Base-by-base conservation (phyloP, 2,329 filamentous ascomycete genomes). In the Fusarium caatingaense region DNA sequence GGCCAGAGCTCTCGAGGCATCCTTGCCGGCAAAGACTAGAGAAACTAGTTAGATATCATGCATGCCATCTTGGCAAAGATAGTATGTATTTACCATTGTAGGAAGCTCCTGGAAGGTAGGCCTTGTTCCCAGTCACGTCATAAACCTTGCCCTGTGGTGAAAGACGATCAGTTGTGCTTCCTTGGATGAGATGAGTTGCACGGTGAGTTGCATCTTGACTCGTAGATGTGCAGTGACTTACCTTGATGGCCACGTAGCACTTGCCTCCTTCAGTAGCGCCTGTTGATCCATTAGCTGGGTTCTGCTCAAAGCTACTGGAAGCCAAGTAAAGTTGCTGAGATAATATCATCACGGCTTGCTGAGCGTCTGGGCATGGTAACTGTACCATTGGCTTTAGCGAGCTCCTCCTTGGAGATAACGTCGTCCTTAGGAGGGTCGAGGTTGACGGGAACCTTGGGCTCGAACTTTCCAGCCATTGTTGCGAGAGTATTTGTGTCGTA, bases 1-100 rank as follows among this genome's bases (percentile, higher is more conserved):
- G 13, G 90, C 96, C 3, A 99, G 87, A 9, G 94, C 96, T 66
- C 93, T 89, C n/a, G 96, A 98, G 27, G 96, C 92, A 77, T 99
- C 97, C 78, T 97, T 97, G 66, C 96, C 96, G 4, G 93, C 92
- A 78, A 99, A 99, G 21, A 98, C 96, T 99, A 72, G 44, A 46
- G 11, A 16, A 18, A 47, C 21, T 18, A 30, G 48, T 73, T 34
- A 74, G 66, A 41, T 28, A 44, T 20, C 16, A 10, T 30, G 30
- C 25, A 20, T 37, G 34, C 5, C 20, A 34, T 16, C 37, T 37
- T 25, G 21, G 8, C 20, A 12, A 18, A 23, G 47, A 48, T 23
- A 25, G 25, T 25, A 16, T 21, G 9, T 5, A 23, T 11, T 76
- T 85, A 98, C 96, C 92, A 75, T 93, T 88, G 81, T 99, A 99